Conservation (phyloP, 2,329 filamentous ascomycete species). For the Teratosphaeriaceae sp. region DNA sequence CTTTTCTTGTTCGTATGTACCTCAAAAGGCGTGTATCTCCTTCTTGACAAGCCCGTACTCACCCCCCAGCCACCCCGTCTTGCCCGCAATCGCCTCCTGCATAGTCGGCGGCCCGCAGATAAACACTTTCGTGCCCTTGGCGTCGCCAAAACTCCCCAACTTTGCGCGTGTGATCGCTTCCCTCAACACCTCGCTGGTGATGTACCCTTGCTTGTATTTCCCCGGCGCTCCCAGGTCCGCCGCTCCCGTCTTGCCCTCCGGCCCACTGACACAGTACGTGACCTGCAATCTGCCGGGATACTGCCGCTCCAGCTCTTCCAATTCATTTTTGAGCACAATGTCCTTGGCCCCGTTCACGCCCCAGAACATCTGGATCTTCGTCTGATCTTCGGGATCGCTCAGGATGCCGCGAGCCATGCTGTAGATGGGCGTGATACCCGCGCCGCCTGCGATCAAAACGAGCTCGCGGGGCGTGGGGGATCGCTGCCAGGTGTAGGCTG, state of each 20-base stretch:
- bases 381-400: slow-evolving; percentile 53
- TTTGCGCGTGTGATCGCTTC: slow-evolving; percentile 36
- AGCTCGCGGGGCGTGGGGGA: slow-evolving; percentile 30
- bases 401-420: slow-evolving; percentile 24
- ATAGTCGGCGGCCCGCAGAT: slow-evolving; percentile 64
- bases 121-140: slow-evolving; percentile 52
- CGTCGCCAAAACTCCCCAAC: slow-evolving; percentile 11
- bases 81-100: slow-evolving; percentile 52
- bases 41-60: slow-evolving; percentile 26
- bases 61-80: slow-evolving; percentile 46
- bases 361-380: slow-evolving; percentile 58
- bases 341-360: slow-evolving; percentile 61
- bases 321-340: slow-evolving; percentile 51
- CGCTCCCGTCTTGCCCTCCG: slow-evolving; percentile 22
- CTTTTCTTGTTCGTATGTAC: too few species aligned
- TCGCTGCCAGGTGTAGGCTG: slow-evolving; percentile 25
- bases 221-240: slow-evolving; percentile 29
- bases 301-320: slow-evolving; percentile 44
- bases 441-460: slow-evolving; percentile 63
- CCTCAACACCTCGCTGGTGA: slow-evolving; percentile 51
- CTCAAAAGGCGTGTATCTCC: slow-evolving; percentile 13
- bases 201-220: slow-evolving; percentile 47
- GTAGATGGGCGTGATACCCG: slow-evolving; percentile 64
- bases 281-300: slow-evolving; percentile 52
- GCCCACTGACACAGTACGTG: slow-evolving; percentile 51